These are phyloP conservation scores for Ustilago hordei DNA, from an alignment of 1,284 basidiomycete genomes.

Conservation along the genomic window DNA sequence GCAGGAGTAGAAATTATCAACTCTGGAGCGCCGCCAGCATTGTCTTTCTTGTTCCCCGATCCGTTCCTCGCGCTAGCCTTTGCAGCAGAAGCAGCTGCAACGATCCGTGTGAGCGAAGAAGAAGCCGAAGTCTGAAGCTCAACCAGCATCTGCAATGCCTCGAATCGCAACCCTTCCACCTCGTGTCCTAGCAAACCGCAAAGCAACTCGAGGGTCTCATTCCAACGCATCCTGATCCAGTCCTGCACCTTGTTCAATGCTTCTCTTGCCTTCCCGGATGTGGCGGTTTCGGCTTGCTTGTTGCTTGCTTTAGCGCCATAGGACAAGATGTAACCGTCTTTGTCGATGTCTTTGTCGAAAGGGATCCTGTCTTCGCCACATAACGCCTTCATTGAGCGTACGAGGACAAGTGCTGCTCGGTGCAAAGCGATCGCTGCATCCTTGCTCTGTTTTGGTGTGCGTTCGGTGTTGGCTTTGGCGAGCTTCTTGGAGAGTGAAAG, in stretches of 20 bases:
- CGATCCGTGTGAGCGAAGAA: conserved; percentile 30
- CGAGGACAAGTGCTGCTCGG: conserved; percentile 37
- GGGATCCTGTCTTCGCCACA: conserved; percentile 43
- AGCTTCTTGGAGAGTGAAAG: conserved; percentile 43
- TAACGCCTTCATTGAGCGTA: conserved; percentile 44
- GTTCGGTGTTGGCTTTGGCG: conserved; percentile 16
- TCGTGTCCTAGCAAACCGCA: conserved; percentile 47
- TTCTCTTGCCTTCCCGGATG: conserved; percentile 26
- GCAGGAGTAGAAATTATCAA: conserved; percentile 9
- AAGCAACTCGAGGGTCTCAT: conserved; percentile 55
- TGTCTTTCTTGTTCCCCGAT: conserved; percentile 16
- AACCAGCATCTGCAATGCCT: conserved; percentile 40
- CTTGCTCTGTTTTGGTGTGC: conserved; percentile 31
- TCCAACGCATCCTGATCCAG: conserved; percentile 64
- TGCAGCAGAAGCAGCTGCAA: conserved; percentile 12
- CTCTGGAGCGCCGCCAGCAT: conserved; percentile 2
- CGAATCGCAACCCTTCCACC: conserved; percentile 40
- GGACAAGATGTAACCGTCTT: conserved; percentile 39
- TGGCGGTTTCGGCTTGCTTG: neutral
- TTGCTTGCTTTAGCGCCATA: conserved; percentile 29
- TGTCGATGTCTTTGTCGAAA: conserved; percentile 43
- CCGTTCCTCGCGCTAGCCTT: conserved; percentile 10
- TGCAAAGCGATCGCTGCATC: conserved; percentile 33
- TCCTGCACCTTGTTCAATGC: conserved; percentile 46
- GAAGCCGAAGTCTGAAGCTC: conserved; percentile 49